These are phyloP conservation scores for Hevea brasiliensis DNA, from an alignment of 345 rosid species.

Conservation along the genomic window DNA sequence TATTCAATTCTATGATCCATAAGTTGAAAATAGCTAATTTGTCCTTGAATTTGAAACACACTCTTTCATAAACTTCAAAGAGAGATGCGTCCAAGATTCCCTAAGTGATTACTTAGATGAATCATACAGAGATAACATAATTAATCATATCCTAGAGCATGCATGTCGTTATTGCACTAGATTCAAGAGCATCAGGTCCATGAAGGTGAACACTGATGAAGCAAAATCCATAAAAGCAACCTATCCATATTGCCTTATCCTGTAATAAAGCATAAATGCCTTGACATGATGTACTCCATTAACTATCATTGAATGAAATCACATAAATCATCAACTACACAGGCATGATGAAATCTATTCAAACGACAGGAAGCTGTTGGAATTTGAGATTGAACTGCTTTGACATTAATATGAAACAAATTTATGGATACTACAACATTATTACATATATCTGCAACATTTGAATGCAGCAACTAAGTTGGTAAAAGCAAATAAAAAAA, in stretches of 20 bases:
- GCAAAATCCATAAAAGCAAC: not conserved
- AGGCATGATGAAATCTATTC: not conserved
- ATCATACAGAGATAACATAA: too few relatives aligned
- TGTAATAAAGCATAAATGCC: not conserved
- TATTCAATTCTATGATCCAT: too few relatives aligned
- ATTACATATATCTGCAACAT: conserved; percentile 32
- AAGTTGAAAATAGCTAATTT: too few relatives aligned
- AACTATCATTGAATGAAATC: not conserved
- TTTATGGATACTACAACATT: conserved; percentile 16
- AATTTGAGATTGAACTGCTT: conserved; percentile 6
- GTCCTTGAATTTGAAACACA: too few relatives aligned
- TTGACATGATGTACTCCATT: not conserved
- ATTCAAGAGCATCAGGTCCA: not conserved
- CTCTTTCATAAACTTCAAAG: too few relatives aligned
- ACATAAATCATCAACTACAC: not conserved
- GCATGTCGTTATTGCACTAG: too few relatives aligned
- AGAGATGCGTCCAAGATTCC: too few relatives aligned
- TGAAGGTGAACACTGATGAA: not conserved
- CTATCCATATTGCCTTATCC: not conserved
- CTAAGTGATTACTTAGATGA: too few relatives aligned
- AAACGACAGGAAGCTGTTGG: too few relatives aligned
- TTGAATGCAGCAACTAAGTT: conserved; percentile 15
- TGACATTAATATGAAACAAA: conserved; percentile 21
- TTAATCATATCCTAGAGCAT: too few relatives aligned
- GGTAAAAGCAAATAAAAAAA: conserved; percentile 11